phyloP scores from a whole-genome alignment of 2,329 filamentous ascomycete species.

The Colletotrichum lini region DNA sequence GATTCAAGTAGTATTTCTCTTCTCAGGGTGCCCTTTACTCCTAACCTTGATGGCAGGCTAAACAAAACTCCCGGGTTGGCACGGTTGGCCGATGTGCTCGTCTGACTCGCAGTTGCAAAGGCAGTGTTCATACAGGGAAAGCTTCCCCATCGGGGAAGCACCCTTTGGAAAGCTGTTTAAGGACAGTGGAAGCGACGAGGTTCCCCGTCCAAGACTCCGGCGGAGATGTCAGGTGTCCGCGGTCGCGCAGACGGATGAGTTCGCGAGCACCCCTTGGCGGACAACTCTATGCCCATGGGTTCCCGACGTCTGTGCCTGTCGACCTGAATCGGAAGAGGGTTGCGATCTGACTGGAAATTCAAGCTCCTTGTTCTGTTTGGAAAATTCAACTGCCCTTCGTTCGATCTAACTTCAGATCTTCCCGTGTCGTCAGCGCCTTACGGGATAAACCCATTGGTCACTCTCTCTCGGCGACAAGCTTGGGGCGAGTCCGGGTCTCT shows the following conservation, averaged over 20 bases:
- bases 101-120: conserved; percentile 42
- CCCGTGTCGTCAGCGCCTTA: too few species aligned
- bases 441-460: too few species aligned
- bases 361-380: background rate
- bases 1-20: too few species aligned
- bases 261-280: background rate
- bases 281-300: background rate
- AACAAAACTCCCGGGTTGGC: conserved; percentile 33
- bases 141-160: conserved; percentile 46
- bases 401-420: too few species aligned
- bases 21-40: too few species aligned
- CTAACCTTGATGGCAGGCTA: conserved; percentile 43
- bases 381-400: too few species aligned
- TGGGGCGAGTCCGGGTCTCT: too few species aligned
- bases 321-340: too few species aligned
- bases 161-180: conserved; percentile 38
- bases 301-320: background rate
- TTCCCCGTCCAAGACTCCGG: background rate
- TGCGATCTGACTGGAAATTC: background rate
- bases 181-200: conserved; percentile 27
- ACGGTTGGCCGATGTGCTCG: conserved; percentile 10
- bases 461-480: too few species aligned
- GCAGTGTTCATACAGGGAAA: conserved; percentile 45
- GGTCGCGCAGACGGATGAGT: background rate
- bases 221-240: background rate